Evolutionary conservation across 768 basidiomycete genomes (phyloP).

Genomic region (Hypsizygus marmoreus): DNA sequence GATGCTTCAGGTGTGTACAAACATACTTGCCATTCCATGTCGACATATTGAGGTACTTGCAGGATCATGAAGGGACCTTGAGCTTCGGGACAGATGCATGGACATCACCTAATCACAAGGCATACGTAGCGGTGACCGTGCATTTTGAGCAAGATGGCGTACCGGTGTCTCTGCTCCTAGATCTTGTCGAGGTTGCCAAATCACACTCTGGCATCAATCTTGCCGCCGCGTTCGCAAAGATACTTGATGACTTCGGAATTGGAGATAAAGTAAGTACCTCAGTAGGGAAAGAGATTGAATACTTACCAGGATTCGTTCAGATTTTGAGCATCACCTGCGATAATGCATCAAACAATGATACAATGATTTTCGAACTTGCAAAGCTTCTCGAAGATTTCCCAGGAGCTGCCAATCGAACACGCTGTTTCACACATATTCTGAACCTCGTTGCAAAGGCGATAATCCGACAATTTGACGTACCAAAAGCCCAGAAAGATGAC

Average conservation of each 20-base stretch:
- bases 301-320: conserved; percentile 1
- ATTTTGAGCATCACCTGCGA: not conserved
- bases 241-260: conserved; percentile 7
- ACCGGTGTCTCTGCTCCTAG: conserved; percentile 26
- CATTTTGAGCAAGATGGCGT: conserved; percentile 30
- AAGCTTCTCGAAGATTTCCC: conserved; percentile 22
- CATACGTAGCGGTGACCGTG: conserved; percentile 27
- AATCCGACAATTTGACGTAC: conserved; percentile 7
- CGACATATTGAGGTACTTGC: not conserved
- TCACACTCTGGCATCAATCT: conserved; percentile 9
- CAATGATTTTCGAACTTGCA: conserved; percentile 31
- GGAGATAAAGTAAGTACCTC: conserved; percentile 3
- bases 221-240: conserved; percentile 5
- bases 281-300: not conserved
- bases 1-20: conserved; percentile 23
- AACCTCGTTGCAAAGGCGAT: conserved; percentile 11
- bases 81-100: conserved; percentile 36
- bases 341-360: no score
- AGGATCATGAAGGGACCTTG: conserved; percentile 30
- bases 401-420: conserved; percentile 28
- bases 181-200: conserved; percentile 33
- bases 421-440: conserved; percentile 12
- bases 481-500: not conserved
- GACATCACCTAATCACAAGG: conserved; percentile 35
- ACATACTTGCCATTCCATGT: not conserved